Evolutionary conservation across 768 basidiomycete species (phyloP).

Genomic region (Neoboletus subvelutipes): DNA sequence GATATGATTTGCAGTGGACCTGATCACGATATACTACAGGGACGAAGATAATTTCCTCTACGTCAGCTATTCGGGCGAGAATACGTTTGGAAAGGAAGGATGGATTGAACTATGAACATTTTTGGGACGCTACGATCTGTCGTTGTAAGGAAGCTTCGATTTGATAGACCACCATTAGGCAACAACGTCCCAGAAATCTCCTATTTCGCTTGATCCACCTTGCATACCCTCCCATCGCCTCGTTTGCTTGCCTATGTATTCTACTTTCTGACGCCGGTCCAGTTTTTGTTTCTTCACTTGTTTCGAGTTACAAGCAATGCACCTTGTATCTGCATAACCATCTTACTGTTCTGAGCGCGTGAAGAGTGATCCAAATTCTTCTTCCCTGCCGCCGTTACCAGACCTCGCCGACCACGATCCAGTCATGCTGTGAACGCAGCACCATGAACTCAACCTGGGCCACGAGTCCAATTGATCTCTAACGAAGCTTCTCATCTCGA

Average conservation of each 20-base stretch:
- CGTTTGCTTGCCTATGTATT: constrained; percentile 31
- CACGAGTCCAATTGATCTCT: too few relatives aligned
- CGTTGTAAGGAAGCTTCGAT: constrained; percentile 20
- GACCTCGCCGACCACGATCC: not conserved
- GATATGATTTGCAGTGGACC: constrained; percentile 10
- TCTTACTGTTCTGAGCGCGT: not conserved
- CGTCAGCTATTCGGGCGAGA: constrained; percentile 98
- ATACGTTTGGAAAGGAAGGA: constrained; percentile 72
- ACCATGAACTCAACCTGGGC: not conserved
- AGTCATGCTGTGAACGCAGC: not conserved
- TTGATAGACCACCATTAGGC: constrained; percentile 30
- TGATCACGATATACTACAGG: constrained; percentile 46
- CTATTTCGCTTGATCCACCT: constrained; percentile 15
- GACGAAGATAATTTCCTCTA: constrained; percentile 99
- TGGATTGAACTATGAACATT: constrained; percentile 34
- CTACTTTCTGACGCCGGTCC: constrained; percentile 20
- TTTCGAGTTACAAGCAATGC: constrained; percentile 19
- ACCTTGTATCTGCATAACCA: constrained; percentile 22
- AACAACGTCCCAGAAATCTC: constrained; percentile 23
- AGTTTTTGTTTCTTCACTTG: constrained; percentile 3
- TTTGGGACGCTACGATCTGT: constrained; percentile 21
- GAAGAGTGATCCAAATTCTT: not conserved
- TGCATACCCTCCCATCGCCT: constrained; percentile 26
- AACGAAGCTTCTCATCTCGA: not conserved
- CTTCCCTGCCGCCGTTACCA: not conserved